Evolutionary conservation across 2,329 filamentous ascomycete species (phyloP).

Genomic region (Penicillium italicum): DNA sequence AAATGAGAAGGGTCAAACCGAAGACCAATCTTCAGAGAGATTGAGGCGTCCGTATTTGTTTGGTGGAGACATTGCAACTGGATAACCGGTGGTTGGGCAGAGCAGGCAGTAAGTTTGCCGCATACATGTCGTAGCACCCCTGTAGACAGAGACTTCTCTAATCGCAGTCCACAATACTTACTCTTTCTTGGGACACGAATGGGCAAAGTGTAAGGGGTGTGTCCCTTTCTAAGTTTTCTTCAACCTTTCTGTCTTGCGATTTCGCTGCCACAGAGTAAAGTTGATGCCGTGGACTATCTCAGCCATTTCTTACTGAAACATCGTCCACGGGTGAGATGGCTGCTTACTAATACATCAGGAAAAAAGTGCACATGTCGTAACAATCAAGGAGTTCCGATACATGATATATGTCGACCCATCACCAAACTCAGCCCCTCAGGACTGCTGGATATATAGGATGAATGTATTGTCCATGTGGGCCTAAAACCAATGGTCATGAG

Average conservation of each 20-base stretch:
- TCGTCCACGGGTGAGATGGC: too few species aligned
- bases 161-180: slow-evolving; percentile 4
- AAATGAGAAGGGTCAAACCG: slow-evolving; percentile 3
- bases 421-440: slow-evolving; percentile 64
- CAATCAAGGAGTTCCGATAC: slow-evolving; percentile 74
- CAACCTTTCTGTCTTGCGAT: not conserved
- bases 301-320: too few species aligned
- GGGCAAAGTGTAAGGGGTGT: slow-evolving; percentile 11
- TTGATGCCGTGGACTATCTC: slow-evolving; percentile 9
- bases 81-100: slow-evolving; percentile 7
- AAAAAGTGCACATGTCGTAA: too few species aligned
- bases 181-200: slow-evolving; percentile 4
- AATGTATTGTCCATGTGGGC: slow-evolving; percentile 81
- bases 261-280: slow-evolving; percentile 1
- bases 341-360: too few species aligned
- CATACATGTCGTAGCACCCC: not conserved
- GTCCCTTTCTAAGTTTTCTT: slow-evolving; percentile 6
- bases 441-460: slow-evolving; percentile 69
- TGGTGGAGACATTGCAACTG: not conserved
- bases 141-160: slow-evolving; percentile 2
- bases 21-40: slow-evolving; percentile 6
- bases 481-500: too few species aligned
- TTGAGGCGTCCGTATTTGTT: not conserved
- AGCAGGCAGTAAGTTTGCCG: slow-evolving; percentile 3
- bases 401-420: slow-evolving; percentile 71